Evolutionary conservation across 2,329 filamentous ascomycete genomes (phyloP), one percentile per base, ranked within the genome.

Genomic region (Piedraia hortae): DNA sequence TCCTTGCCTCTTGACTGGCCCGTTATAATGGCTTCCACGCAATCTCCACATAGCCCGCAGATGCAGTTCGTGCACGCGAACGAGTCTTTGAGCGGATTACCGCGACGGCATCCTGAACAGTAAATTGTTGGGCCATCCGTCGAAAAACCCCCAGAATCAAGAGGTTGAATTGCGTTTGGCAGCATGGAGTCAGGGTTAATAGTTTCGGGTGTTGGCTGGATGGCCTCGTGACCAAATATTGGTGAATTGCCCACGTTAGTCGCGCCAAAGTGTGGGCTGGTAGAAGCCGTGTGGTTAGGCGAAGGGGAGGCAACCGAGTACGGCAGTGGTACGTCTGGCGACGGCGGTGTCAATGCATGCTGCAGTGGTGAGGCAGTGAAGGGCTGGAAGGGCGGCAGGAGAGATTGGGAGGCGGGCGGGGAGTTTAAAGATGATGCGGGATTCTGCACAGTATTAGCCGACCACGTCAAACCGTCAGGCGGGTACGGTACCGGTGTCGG

Each of bases 51-150:
- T 21, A 93, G 59, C 9, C 80, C 82, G 42, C 77, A 89, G 31
- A 93, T 89, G 44, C 85, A 93, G 45, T 91, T 80, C 1, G 80
- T 90, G 44, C 82, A 93, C 11, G 82, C 82, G 39, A 78, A 91
- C 15, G 75, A 85, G 36, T 82, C 72, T 37, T 66, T 69, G 12
- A 93, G 51, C 6, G 68, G 51, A 22, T 70, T 80, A 10, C 78
- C 54, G 16, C 69, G 63, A 31, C 74, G 66, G 40, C 82, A 93
- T 21, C 71, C 73, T 10, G 80, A 74, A 43, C 82, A 93, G 42
- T 89, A 90, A 18, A 93, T 89, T 41, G n/a, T n/a, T n/a, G n/a
- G n/a, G n/a, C n/a, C n/a, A n/a, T n/a, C n/a, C n/a, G n/a, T n/a
- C n/a, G n/a, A n/a, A n/a, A n/a, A n/a, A n/a, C n/a, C n/a, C n/a